Conservation (phyloP, 768 basidiomycete species). For the Boletus sp. region DNA sequence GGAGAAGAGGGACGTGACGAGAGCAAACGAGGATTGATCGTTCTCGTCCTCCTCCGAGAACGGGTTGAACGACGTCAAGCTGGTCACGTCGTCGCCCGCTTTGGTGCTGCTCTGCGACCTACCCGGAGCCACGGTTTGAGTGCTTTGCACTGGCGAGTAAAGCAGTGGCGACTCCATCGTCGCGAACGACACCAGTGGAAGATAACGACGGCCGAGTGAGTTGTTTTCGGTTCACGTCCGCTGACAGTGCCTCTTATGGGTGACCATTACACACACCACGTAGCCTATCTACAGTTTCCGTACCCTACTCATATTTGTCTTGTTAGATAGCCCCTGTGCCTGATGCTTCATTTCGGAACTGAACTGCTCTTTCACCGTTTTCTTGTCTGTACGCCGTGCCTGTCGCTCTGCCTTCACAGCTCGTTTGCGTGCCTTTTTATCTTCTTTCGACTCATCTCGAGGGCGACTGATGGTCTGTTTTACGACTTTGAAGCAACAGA, state of each 20-base stretch:
- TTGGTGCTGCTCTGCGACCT: constrained; percentile 64
- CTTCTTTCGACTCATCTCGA: constrained; percentile 73
- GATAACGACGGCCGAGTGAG: constrained; percentile 3
- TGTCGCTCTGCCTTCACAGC: constrained; percentile 67
- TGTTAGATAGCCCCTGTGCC: constrained; percentile 44
- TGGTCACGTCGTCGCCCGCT: constrained; percentile 56
- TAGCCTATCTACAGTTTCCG: constrained; percentile 18
- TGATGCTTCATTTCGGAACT: constrained; percentile 60
- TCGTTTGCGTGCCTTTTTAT: constrained; percentile 68
- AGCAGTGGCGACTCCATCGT: constrained; percentile 36
- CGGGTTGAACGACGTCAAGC: constrained; percentile 84
- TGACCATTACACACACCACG: not conserved
- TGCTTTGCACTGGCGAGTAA: constrained; percentile 27
- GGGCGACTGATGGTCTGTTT: constrained; percentile 60
- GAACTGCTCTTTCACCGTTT: constrained; percentile 60
- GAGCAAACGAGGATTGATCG: constrained; percentile 81
- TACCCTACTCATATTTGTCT: constrained; percentile 31
- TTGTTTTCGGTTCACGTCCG: constrained; percentile 4
- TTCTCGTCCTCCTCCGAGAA: constrained; percentile 93
- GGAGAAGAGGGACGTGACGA: constrained; percentile 77
- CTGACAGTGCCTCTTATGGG: constrained; percentile 12
- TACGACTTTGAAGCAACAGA: not conserved
- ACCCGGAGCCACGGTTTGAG: constrained; percentile 42
- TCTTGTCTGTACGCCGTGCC: constrained; percentile 63
- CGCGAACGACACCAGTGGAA: not conserved